Conservation (phyloP, 2,329 filamentous ascomycete species). For the Fonsecaea multimorphosa region DNA sequence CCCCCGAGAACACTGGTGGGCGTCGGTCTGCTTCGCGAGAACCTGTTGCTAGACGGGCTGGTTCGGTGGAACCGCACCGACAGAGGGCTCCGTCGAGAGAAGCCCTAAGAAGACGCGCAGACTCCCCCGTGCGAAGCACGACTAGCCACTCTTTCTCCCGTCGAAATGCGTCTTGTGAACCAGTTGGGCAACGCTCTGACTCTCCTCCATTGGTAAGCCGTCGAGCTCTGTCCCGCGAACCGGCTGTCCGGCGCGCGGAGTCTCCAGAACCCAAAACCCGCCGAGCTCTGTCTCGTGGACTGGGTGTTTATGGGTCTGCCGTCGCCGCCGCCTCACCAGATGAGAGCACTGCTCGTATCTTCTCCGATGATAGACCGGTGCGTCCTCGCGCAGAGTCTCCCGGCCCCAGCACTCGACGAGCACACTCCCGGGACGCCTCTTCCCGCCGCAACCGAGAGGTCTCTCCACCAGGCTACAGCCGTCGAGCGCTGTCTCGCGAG, state of each 20-base stretch:
- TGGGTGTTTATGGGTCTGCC: not conserved
- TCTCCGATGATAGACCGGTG: constrained; percentile 4
- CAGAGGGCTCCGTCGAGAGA: constrained; percentile 26
- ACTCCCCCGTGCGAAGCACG: constrained; percentile 5
- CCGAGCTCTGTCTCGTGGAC: constrained; percentile 7
- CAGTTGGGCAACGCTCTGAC: not conserved
- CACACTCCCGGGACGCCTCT: constrained; percentile 19
- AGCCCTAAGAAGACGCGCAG: not conserved
- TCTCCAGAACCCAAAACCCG: not conserved
- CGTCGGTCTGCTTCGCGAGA: constrained; percentile 30
- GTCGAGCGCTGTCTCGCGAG: constrained; percentile 25
- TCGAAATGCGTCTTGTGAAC: constrained; percentile 16
- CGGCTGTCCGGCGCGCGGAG: not conserved
- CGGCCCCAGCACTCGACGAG: constrained; percentile 5
- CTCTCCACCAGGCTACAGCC: not conserved
- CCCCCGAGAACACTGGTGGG: constrained; percentile 2
- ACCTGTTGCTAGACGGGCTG: constrained; percentile 13
- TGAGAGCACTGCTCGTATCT: not conserved
- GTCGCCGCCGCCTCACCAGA: not conserved
- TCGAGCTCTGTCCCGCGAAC: constrained; percentile 15
- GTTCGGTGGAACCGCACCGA: constrained; percentile 18
- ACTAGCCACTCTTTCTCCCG: constrained; percentile 4
- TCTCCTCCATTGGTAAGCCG: not conserved
- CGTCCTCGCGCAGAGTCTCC: constrained; percentile 21
- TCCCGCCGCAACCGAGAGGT: constrained; percentile 2